Conservation (phyloP, 441 rosid genomes). For the Syzygium syzygioides region DNA sequence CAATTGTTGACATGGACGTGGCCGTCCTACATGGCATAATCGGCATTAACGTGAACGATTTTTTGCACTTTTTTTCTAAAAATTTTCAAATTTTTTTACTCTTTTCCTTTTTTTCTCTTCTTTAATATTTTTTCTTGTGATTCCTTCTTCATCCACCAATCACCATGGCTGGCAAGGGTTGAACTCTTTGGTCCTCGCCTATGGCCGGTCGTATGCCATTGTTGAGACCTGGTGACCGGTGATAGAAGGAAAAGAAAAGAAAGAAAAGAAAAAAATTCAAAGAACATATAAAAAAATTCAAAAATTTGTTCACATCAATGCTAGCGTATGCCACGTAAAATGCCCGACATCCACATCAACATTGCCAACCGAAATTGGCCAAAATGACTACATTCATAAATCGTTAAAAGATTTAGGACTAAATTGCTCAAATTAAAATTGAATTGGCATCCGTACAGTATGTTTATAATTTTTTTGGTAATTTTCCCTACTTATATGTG, state of each 20-base stretch:
- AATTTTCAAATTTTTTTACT: neutral
- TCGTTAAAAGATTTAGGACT: neutral
- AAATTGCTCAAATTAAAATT: neutral
- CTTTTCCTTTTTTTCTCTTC: neutral
- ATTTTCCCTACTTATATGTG: neutral
- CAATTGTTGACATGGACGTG: neutral
- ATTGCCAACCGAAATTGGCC: neutral
- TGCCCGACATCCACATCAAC: neutral
- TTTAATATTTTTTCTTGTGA: too few species aligned
- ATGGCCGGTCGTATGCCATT: fast-evolving
- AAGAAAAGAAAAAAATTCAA: neutral
- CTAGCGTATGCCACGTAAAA: neutral
- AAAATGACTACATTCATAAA: neutral
- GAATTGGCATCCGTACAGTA: neutral
- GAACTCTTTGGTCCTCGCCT: too few species aligned
- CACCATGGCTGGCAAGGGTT: too few species aligned
- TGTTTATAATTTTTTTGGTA: neutral
- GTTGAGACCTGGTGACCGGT: neutral
- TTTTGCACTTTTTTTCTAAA: neutral
- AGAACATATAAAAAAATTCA: neutral
- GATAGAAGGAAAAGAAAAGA: neutral
- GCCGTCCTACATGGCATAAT: neutral
- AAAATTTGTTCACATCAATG: neutral
- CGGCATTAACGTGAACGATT: neutral
- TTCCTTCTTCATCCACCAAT: neutral